Percentiles rank a stretch among this genome's conserved stretches.
These are phyloP conservation scores for Populus alba DNA, from an alignment of 345 rosid genomes.

Conservation along the genomic window DNA sequence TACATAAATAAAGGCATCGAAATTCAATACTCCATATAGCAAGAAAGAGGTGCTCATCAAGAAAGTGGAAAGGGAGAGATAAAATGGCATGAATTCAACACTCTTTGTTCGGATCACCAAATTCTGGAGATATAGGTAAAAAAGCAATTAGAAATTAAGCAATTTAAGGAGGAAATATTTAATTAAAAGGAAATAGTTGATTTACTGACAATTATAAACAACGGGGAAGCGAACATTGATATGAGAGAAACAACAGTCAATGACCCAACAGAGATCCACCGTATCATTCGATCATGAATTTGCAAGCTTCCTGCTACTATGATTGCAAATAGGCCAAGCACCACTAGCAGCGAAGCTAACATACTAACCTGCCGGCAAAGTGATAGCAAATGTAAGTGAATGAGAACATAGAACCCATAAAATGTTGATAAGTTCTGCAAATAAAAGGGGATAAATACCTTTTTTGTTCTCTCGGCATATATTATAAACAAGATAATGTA, in stretches of 20 bases:
- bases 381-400: neutral
- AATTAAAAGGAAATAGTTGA: neutral
- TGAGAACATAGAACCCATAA: neutral
- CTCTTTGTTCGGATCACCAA: conserved; percentile 76
- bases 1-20: conserved; percentile 67
- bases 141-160: neutral
- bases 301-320: conserved; percentile 60
- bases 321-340: conserved; percentile 41
- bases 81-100: conserved; percentile 92
- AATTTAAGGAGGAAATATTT: neutral
- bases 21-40: conserved; percentile 60
- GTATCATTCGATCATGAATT: conserved; percentile 30
- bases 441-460: conserved; percentile 39
- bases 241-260: conserved; percentile 69
- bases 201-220: conserved; percentile 75
- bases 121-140: conserved; percentile 42
- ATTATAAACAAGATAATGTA: conserved; percentile 57
- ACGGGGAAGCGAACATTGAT: conserved; percentile 90
- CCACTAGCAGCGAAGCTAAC: conserved; percentile 31
- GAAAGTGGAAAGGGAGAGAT: conserved; percentile 78
- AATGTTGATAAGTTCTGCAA: neutral
- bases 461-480: conserved; percentile 51
- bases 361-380: neutral
- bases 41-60: conserved; percentile 78
- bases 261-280: conserved; percentile 57